These are phyloP conservation scores for Macadamia integrifolia DNA, from an alignment of 164 flowering plant species.

Conservation along the genomic window DNA sequence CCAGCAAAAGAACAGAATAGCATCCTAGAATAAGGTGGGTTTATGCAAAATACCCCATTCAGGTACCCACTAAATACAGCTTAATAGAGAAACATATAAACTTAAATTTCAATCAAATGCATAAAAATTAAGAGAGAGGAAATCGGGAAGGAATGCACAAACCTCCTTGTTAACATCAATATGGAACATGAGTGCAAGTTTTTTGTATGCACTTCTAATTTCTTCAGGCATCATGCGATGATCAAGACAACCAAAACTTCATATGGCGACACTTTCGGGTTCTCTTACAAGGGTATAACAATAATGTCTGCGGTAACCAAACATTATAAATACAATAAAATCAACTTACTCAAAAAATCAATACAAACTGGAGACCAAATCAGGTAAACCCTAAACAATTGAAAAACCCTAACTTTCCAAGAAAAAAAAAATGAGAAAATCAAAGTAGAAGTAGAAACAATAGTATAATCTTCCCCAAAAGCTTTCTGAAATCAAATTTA, in stretches of 20 bases:
- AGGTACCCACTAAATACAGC: too few species aligned
- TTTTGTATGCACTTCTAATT: constrained; percentile 88
- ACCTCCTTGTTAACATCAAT: constrained; percentile 98
- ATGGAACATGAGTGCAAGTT: constrained; percentile 87
- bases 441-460: too few species aligned
- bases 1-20: not conserved
- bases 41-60: not conserved
- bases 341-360: too few species aligned
- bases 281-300: constrained; percentile 28
- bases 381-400: too few species aligned
- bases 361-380: too few species aligned
- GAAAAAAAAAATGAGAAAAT: too few species aligned
- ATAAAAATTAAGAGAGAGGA: not conserved
- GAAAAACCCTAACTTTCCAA: too few species aligned
- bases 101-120: not conserved
- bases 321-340: too few species aligned
- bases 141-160: not conserved
- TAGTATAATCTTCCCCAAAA: too few species aligned
- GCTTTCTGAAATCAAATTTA: too few species aligned
- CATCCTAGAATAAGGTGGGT: not conserved
- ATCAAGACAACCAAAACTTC: constrained; percentile 82
- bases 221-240: constrained; percentile 52
- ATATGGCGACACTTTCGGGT: constrained; percentile 69
- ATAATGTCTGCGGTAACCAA: constrained; percentile 9
- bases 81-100: not conserved